Conservation (phyloP, 305 asterid species). For the Solanum hybrid region DNA sequence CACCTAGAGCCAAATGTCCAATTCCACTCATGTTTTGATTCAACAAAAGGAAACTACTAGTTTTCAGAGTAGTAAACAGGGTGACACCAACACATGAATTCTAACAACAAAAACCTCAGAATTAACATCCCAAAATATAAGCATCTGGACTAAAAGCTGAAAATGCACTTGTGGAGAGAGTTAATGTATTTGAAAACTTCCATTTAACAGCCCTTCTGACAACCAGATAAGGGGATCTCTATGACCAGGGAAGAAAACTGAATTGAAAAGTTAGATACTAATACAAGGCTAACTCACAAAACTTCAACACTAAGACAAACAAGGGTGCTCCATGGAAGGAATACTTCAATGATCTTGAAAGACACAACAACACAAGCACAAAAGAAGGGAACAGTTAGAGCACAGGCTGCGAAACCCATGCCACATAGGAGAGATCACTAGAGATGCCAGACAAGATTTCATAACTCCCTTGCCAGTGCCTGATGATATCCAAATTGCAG, state of each 20-base stretch:
- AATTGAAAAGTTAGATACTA: neutral
- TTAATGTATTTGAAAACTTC: neutral
- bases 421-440: neutral
- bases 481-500: neutral
- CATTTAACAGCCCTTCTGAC: neutral
- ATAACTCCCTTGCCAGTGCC: neutral
- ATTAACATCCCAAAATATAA: no score
- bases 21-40: neutral
- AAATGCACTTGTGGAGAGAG: neutral
- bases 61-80: neutral
- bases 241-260: neutral
- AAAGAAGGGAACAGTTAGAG: neutral
- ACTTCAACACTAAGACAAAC: neutral
- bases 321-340: neutral
- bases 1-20: neutral
- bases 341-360: neutral
- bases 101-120: neutral
- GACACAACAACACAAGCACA: neutral
- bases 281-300: neutral
- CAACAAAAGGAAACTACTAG: neutral
- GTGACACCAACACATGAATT: neutral
- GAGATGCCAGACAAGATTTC: neutral
- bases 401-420: neutral
- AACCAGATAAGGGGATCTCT: neutral
- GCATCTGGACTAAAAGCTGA: no score